Evolutionary conservation across 805 yeast species (phyloP).

Genomic region (Saccharomycopsis sp.): DNA sequence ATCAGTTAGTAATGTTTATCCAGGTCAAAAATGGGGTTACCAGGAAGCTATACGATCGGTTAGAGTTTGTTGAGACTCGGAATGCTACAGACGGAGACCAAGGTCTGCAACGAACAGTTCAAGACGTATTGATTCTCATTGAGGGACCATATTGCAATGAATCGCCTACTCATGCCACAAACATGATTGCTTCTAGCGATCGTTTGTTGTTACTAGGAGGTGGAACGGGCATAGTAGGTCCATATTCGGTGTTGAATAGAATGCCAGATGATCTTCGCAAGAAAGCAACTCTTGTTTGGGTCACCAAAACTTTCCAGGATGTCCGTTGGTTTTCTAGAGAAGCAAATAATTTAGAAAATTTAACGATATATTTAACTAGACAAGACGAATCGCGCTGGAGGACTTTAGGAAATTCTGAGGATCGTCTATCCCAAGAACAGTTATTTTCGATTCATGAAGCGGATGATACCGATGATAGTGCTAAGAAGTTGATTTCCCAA

Average conservation of each 20-base stretch:
- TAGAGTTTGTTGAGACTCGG: not conserved
- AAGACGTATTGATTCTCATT: not conserved
- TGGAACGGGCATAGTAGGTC: slow-evolving; percentile 16
- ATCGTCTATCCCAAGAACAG: no score
- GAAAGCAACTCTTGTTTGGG: slow-evolving; percentile 5
- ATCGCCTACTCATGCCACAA: not conserved
- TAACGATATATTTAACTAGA: slow-evolving; percentile 10
- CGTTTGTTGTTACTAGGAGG: slow-evolving; percentile 12
- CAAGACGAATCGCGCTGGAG: not conserved
- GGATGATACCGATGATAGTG: not conserved
- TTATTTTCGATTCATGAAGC: no score
- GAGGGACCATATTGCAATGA: slow-evolving; percentile 16
- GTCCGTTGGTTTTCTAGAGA: slow-evolving; percentile 2
- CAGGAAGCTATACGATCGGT: not conserved
- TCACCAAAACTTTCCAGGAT: slow-evolving; percentile 4
- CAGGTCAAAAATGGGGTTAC: slow-evolving; percentile 16
- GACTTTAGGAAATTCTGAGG: no score
- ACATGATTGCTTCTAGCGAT: not conserved
- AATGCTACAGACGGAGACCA: not conserved
- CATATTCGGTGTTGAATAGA: slow-evolving; percentile 6
- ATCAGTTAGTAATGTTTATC: slow-evolving; percentile 1
- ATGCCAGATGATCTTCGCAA: not conserved
- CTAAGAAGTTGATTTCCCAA: not conserved
- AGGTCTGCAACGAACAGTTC: not conserved
- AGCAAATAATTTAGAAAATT: not conserved